Percentiles rank a stretch among this genome's conserved stretches.
Conservation (phyloP, 148 eudicot genomes). For the Cornus kousa region DNA sequence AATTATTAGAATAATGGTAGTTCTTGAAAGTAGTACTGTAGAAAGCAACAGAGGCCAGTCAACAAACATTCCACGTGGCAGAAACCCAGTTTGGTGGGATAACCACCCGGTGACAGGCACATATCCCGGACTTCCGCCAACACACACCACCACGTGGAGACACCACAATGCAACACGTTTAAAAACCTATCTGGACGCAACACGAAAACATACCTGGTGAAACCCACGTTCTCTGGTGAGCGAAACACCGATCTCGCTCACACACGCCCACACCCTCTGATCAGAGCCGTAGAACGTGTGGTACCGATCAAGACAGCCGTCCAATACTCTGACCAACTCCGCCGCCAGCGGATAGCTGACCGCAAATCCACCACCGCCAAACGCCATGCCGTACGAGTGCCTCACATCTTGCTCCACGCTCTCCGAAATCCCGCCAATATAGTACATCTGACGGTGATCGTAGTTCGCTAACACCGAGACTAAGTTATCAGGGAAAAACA, state of each 20-base stretch:
- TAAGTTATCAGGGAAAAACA: conserved; percentile 64
- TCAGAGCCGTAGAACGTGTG: conserved; percentile 74
- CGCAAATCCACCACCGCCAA: conserved; percentile 93
- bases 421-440: conserved; percentile 70
- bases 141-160: background rate
- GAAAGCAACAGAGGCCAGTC: no score
- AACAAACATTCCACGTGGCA: conserved; percentile 2
- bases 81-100: background rate
- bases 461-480: conserved; percentile 59
- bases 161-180: background rate
- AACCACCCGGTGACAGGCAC: background rate
- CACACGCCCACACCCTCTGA: conserved; percentile 83
- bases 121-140: background rate
- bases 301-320: conserved; percentile 73
- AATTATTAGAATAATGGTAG: no score
- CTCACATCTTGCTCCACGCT: conserved; percentile 78
- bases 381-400: conserved; percentile 81
- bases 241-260: conserved; percentile 72
- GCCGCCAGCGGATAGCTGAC: conserved; percentile 66
- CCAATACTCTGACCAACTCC: conserved; percentile 45
- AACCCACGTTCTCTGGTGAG: conserved; percentile 73
- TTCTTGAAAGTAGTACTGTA: no score
- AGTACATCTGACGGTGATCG: conserved; percentile 69
- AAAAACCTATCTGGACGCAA: background rate
- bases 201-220: conserved; percentile 60